Base-by-base conservation (phyloP, 345 rosid species). In the Salix koriyanagi region DNA sequence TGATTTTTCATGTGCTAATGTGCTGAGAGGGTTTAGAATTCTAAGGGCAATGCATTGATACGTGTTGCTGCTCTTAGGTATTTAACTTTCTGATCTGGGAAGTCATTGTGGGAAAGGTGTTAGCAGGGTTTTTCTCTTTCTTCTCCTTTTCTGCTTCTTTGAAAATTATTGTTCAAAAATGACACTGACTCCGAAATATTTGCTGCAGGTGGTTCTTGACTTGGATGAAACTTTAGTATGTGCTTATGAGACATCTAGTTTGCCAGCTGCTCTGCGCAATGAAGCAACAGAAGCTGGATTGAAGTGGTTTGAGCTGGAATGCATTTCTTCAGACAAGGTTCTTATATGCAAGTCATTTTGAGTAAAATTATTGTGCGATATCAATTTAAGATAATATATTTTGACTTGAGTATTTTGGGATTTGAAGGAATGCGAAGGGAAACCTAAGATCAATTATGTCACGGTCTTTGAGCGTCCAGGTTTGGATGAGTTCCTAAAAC, bases 381-480 rank as follows among this genome's bases (percentile, higher is more conserved):
- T 42, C 48, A 67, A 65, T 68, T 41, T 12, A 13, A 77, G 72
- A 75, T 75, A 58, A 41, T 15, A 15, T 74, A 9, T 73, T 72
- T 75, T 88, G 84, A 90, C 77, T 77, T 69, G 23, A 72, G 16
- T 70, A 25, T 85, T 79, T 75, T 85, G 74, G 50, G 69, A 30
- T 81, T 60, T 79, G 75, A 90, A 96, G 99, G 99, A 90, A 82
- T 78, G 58, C 76, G 97, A 92, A 75, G 99, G 99, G 64, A 93
- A 90, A 71, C 85, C 89, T 56, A 96, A 90, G 90, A 84, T 96
- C 91, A 96, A 87, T 77, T 88, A 93, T 60, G 96, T 94, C 30
- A 96, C 98, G 2, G 99, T 96, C 78, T 96, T 94, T 85, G 97
- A 96, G 86, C 98, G 98, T 78, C 99, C 98, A 11, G 99, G 99